A percentile compares a stretch with the other conserved stretches of the same genome.
These are phyloP conservation scores for Magnusiomyces sp. DNA, from an alignment of 1,139 yeast genomes.

Conservation along the genomic window DNA sequence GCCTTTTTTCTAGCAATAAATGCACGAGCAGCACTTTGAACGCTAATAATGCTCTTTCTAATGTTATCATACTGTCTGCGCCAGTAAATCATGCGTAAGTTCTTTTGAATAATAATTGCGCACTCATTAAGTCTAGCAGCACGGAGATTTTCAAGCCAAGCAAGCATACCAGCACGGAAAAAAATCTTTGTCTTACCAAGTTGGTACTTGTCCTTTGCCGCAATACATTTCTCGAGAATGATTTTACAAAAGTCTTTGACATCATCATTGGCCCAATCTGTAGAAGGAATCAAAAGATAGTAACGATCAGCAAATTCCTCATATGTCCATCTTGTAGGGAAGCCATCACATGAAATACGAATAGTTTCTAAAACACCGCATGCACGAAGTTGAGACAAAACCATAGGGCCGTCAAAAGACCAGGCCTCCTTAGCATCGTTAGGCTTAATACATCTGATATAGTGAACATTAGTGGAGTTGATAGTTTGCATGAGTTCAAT, in stretches of 20 bases:
- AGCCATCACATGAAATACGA: slow-evolving; percentile 94
- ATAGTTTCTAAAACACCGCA: slow-evolving; percentile 98
- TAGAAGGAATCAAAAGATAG: slow-evolving; percentile 69
- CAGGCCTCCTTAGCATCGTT: slow-evolving; percentile 91
- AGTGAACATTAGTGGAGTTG: slow-evolving; percentile 89
- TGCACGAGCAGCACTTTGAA: slow-evolving; percentile 64
- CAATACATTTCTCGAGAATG: slow-evolving; percentile 56
- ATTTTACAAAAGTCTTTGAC: slow-evolving; percentile 58
- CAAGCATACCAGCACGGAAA: slow-evolving; percentile 90
- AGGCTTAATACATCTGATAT: slow-evolving; percentile 95
- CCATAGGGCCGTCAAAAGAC: slow-evolving; percentile 95
- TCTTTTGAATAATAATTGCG: slow-evolving; percentile 81
- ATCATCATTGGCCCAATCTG: slow-evolving; percentile 49
- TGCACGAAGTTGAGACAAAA: slow-evolving; percentile 87
- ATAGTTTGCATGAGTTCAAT: slow-evolving; percentile 90
- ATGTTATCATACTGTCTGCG: slow-evolving; percentile 54
- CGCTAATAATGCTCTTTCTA: slow-evolving; percentile 44
- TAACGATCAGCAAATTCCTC: slow-evolving; percentile 89
- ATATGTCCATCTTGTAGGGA: slow-evolving; percentile 94
- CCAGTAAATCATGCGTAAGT: slow-evolving; percentile 57
- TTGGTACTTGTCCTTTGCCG: slow-evolving; percentile 61
- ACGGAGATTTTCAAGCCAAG: slow-evolving; percentile 77
- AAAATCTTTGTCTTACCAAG: slow-evolving; percentile 76
- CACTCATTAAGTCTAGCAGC: slow-evolving; percentile 67
- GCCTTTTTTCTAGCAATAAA: slow-evolving; percentile 49